phyloP scores from a whole-genome alignment of 768 basidiomycete genomes.

The Austroboletus festivus region DNA sequence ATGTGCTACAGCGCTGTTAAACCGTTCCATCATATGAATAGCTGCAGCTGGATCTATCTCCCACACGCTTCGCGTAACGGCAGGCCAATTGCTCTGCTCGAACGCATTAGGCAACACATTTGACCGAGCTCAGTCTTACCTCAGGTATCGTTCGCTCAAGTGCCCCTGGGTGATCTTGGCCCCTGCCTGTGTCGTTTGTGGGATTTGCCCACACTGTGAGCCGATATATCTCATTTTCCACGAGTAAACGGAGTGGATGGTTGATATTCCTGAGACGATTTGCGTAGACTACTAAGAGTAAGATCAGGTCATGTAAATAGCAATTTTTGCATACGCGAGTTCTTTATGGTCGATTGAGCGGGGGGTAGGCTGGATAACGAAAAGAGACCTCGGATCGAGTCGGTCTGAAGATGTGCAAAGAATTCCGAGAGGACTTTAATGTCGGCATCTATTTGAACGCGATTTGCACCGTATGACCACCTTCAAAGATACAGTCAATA shows the following conservation, averaged over 20 bases:
- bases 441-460: slow-evolving; percentile 86
- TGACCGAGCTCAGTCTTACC: slow-evolving; percentile 38
- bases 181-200: slow-evolving; percentile 68
- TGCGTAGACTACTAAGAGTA: slow-evolving; percentile 46
- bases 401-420: slow-evolving; percentile 68
- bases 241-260: slow-evolving; percentile 73
- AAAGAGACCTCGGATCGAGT: slow-evolving; percentile 57
- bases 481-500: slow-evolving; percentile 38
- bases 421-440: slow-evolving; percentile 86
- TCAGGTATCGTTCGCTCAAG: slow-evolving; percentile 59
- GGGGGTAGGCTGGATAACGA: slow-evolving; percentile 62
- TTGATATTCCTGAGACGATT: slow-evolving; percentile 64
- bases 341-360: slow-evolving; percentile 42
- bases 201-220: slow-evolving; percentile 91
- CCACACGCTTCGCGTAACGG: slow-evolving; percentile 75
- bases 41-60: slow-evolving; percentile 78
- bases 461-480: slow-evolving; percentile 95
- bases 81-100: slow-evolving; percentile 59
- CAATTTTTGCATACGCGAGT: slow-evolving; percentile 36
- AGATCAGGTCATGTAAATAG: not conserved
- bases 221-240: slow-evolving; percentile 88
- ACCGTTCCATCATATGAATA: slow-evolving; percentile 82
- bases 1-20: slow-evolving; percentile 63
- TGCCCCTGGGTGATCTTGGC: slow-evolving; percentile 54
- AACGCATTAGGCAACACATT: slow-evolving; percentile 3